Percentiles rank a stretch among this genome's conserved stretches.
phyloP scores from a whole-genome alignment of 805 yeast genomes.

The Zygosaccharomyces gambellarensis region DNA sequence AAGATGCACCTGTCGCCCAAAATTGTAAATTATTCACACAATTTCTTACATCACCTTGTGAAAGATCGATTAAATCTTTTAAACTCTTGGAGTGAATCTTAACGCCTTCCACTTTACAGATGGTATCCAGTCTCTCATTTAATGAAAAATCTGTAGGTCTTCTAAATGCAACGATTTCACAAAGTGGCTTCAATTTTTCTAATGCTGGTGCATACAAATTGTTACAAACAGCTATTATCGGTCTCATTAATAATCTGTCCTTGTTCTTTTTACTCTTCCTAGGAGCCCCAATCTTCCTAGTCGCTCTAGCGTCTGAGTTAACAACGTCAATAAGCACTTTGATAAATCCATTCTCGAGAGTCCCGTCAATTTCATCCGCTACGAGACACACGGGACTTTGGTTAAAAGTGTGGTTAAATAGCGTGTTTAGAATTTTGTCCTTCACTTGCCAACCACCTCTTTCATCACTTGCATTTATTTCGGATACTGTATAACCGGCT shows the following conservation, averaged over 20 bases:
- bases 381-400: constrained; percentile 77
- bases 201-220: constrained; percentile 73
- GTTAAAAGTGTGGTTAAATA: constrained; percentile 59
- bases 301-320: constrained; percentile 52
- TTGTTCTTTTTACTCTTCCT: constrained; percentile 19
- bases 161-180: constrained; percentile 66
- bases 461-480: constrained; percentile 82
- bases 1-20: constrained; percentile 22
- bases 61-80: constrained; percentile 59
- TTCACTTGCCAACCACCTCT: constrained; percentile 54
- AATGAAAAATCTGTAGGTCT: constrained; percentile 49
- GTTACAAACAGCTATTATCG: constrained; percentile 89
- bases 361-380: constrained; percentile 88
- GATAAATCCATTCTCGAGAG: constrained; percentile 61
- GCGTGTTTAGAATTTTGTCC: constrained; percentile 55
- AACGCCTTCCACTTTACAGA: constrained; percentile 53
- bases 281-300: constrained; percentile 31
- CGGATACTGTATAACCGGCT: constrained; percentile 74
- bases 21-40: constrained; percentile 83
- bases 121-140: constrained; percentile 44
- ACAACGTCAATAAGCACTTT: constrained; percentile 53
- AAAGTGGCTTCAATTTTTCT: constrained; percentile 65
- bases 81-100: constrained; percentile 46
- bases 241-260: constrained; percentile 56
- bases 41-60: constrained; percentile 81